A percentile compares a stretch with the other conserved stretches of the same genome.
phyloP scores from a whole-genome alignment of 2,329 filamentous ascomycete species.

The Cladophialophora yegresii region DNA sequence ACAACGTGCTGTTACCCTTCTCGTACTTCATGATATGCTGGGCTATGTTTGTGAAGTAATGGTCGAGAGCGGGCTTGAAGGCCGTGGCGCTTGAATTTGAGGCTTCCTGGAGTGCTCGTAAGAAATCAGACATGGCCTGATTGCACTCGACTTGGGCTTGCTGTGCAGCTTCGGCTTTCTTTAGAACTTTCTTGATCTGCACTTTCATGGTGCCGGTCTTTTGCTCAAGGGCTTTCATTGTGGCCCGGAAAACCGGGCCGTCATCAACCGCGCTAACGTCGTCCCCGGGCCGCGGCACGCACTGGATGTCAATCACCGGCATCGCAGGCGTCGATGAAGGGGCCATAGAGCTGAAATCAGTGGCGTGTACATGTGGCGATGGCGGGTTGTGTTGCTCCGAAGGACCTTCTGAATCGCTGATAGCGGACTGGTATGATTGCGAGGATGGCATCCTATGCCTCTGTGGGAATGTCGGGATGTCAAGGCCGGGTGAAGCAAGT shows the following conservation, averaged over 20 bases:
- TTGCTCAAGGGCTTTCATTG: slow-evolving; percentile 93
- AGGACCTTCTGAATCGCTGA: slow-evolving; percentile 67
- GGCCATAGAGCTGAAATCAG: slow-evolving; percentile 39
- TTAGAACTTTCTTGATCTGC: slow-evolving; percentile 94
- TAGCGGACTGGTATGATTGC: slow-evolving; percentile 80
- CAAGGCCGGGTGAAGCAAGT: slow-evolving; percentile 71
- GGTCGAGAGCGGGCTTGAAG: slow-evolving; percentile 93
- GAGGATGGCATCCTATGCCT: slow-evolving; percentile 81
- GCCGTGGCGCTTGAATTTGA: slow-evolving; percentile 91
- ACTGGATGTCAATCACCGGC: slow-evolving; percentile 84
- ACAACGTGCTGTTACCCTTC: slow-evolving; percentile 75
- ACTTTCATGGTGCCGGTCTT: slow-evolving; percentile 92
- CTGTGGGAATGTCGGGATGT: slow-evolving; percentile 66
- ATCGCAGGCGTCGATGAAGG: slow-evolving; percentile 32
- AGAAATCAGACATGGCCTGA: slow-evolving; percentile 77
- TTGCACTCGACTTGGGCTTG: slow-evolving; percentile 80
- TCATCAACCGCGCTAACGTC: slow-evolving; percentile 85
- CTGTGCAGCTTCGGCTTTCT: slow-evolving; percentile 87
- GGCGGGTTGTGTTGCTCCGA: slow-evolving; percentile 41
- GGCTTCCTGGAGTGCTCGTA: slow-evolving; percentile 82
- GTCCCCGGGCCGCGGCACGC: slow-evolving; percentile 73
- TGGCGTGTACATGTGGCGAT: slow-evolving; percentile 37
- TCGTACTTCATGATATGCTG: slow-evolving; percentile 87
- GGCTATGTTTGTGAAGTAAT: slow-evolving; percentile 97
- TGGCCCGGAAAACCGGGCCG: slow-evolving; percentile 91